Evolutionary conservation across 2,329 filamentous ascomycete species (phyloP).

Genomic region (Colletotrichum tropicicola): DNA sequence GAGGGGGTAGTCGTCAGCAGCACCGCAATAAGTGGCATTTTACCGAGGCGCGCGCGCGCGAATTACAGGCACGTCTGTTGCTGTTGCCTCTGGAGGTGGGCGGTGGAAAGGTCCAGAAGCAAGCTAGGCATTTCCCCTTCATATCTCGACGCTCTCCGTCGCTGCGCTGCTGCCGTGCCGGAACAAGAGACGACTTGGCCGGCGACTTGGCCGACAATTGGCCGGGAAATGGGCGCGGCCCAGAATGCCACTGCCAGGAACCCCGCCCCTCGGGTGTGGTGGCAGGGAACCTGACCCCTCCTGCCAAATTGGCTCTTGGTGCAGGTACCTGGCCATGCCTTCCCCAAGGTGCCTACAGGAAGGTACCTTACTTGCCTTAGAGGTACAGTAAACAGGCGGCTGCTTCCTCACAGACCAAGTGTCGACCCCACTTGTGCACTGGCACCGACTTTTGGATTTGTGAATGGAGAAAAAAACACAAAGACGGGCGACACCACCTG

Average conservation of each 20-base stretch:
- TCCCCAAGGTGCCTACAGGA: not conserved
- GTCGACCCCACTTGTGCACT: constrained; percentile 46
- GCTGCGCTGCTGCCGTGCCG: not conserved
- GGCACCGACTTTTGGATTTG: constrained; percentile 50
- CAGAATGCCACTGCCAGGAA: constrained; percentile 19
- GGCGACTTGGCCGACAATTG: constrained; percentile 23
- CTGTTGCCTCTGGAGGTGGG: too few species aligned
- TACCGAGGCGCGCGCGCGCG: too few species aligned
- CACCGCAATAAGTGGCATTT: not conserved
- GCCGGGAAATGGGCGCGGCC: not conserved
- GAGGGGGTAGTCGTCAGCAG: too few species aligned
- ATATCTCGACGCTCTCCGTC: not conserved
- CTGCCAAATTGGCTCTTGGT: constrained; percentile 8
- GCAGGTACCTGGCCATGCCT: too few species aligned
- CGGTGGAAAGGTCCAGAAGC: constrained; percentile 26
- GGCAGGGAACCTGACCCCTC: constrained; percentile 10
- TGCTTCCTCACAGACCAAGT: constrained; percentile 6
- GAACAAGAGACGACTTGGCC: constrained; percentile 1
- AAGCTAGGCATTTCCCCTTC: not conserved
- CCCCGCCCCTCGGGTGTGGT: constrained; percentile 11
- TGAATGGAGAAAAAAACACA: constrained; percentile 15
- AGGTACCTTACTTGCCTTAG: not conserved
- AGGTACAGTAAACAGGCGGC: too few species aligned
- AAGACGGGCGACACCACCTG: constrained; percentile 44
- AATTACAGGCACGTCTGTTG: too few species aligned